Evolutionary conservation across 1,284 basidiomycete species (phyloP).

Genomic region (Rhizoctonia solani): DNA sequence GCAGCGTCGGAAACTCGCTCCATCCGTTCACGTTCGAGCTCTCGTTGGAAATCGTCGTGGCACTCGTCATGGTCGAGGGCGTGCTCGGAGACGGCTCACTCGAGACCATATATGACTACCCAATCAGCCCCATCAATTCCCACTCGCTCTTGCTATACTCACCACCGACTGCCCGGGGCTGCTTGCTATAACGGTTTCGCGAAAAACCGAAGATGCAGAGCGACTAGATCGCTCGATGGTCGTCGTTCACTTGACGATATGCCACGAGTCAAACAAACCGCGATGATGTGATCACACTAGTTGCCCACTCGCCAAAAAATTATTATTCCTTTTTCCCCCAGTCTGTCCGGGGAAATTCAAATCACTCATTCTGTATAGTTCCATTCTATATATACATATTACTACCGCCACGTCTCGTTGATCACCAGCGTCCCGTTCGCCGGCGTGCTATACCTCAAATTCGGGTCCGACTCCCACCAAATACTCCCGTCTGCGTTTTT

Average conservation of each 20-base stretch:
- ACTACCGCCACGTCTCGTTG: slow-evolving; percentile 38
- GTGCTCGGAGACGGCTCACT: slow-evolving; percentile 26
- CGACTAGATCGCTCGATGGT: slow-evolving; percentile 22
- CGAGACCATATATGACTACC: slow-evolving; percentile 14
- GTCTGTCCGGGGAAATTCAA: background rate
- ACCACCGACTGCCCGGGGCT: slow-evolving; percentile 8
- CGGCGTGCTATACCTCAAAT: slow-evolving; percentile 51
- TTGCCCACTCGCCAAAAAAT: background rate
- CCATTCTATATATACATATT: background rate
- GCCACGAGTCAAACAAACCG: no score
- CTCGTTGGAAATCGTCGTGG: slow-evolving; percentile 3
- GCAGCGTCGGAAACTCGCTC: slow-evolving; percentile 26
- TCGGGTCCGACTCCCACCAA: slow-evolving; percentile 67
- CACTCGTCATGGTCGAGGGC: slow-evolving; percentile 28
- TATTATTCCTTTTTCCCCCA: background rate
- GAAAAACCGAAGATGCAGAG: slow-evolving; percentile 28
- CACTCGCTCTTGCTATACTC: background rate
- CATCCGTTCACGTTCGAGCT: background rate
- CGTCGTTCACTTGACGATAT: background rate
- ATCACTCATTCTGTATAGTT: background rate
- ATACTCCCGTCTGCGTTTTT: slow-evolving; percentile 56
- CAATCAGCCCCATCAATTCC: slow-evolving; percentile 16
- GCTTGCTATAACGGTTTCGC: slow-evolving; percentile 30
- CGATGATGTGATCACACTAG: no score
- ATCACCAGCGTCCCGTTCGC: slow-evolving; percentile 31